Conservation (phyloP, 192 early-diverging fungal genomes). For the Funneliformis mosseae region DNA sequence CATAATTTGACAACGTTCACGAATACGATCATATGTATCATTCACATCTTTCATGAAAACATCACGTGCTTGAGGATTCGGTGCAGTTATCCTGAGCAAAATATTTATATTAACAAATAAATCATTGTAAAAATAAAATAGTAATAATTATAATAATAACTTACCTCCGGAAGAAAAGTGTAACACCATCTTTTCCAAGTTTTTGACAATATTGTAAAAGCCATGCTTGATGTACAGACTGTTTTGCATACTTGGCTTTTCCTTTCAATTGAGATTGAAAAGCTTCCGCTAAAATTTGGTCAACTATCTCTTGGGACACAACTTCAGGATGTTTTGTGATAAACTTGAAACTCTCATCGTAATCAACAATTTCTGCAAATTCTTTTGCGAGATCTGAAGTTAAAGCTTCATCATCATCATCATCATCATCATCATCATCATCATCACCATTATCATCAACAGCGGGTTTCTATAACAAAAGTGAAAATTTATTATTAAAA, state of each 20-base stretch:
- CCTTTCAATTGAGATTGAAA: constrained; percentile 78
- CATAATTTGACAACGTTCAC: constrained; percentile 68
- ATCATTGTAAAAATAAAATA: background rate
- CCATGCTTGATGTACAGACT: constrained; percentile 79
- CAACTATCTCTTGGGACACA: constrained; percentile 67
- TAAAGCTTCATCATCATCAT: constrained; percentile 59
- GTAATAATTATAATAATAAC: constrained; percentile 17
- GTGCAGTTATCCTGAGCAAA: constrained; percentile 32
- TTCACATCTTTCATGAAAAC: constrained; percentile 89
- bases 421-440: constrained; percentile 49
- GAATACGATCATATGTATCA: constrained; percentile 81
- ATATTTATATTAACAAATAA: background rate
- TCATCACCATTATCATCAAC: background rate
- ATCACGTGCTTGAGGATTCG: constrained; percentile 63
- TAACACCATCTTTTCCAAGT: constrained; percentile 82
- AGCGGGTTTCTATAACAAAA: background rate
- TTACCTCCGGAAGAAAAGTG: constrained; percentile 80
- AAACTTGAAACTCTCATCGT: constrained; percentile 63
- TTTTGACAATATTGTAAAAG: constrained; percentile 84
- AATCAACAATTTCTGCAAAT: constrained; percentile 63
- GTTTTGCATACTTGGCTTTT: constrained; percentile 65
- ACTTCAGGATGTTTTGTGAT: constrained; percentile 73
- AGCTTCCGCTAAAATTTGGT: constrained; percentile 85
- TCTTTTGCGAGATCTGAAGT: constrained; percentile 54
- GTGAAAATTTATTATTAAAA: background rate